phyloP scores from a whole-genome alignment of 345 rosid species.

The Citrus unshiu region DNA sequence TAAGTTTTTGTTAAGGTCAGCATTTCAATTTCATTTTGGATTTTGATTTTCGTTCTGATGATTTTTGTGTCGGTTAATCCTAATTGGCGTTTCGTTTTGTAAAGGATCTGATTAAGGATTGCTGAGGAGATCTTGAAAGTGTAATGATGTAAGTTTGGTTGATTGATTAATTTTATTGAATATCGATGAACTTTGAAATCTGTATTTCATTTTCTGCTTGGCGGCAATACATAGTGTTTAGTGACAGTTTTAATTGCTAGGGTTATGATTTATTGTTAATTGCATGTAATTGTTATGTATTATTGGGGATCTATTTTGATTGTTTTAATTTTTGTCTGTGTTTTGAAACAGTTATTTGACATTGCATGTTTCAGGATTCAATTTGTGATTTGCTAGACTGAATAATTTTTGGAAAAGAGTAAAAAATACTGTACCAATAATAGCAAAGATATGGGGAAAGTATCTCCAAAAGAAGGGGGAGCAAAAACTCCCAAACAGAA shows the following conservation, averaged over 20 bases:
- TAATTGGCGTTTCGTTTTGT: background rate
- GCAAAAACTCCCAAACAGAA: slow-evolving; percentile 43
- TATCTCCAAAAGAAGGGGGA: slow-evolving; percentile 49
- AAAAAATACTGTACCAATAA: background rate
- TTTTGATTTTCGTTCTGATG: background rate
- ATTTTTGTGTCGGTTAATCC: background rate
- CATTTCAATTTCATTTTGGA: background rate
- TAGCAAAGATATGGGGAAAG: slow-evolving; percentile 54
- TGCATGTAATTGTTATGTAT: background rate
- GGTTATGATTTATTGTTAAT: background rate
- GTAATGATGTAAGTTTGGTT: slow-evolving; percentile 14
- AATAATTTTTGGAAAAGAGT: background rate
- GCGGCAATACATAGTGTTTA: background rate
- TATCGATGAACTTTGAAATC: background rate
- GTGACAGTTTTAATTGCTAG: background rate
- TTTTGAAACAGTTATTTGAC: background rate
- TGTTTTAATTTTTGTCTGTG: background rate
- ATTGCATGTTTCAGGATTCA: slow-evolving; percentile 13
- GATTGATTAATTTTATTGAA: background rate
- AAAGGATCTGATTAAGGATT: background rate
- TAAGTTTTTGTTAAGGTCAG: background rate
- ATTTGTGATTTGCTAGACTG: slow-evolving; percentile 9
- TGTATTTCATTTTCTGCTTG: background rate
- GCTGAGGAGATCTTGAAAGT: background rate
- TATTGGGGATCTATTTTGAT: background rate